These are phyloP conservation scores for Pueraria montana DNA, from an alignment of 306 rosid species.

Conservation along the genomic window DNA sequence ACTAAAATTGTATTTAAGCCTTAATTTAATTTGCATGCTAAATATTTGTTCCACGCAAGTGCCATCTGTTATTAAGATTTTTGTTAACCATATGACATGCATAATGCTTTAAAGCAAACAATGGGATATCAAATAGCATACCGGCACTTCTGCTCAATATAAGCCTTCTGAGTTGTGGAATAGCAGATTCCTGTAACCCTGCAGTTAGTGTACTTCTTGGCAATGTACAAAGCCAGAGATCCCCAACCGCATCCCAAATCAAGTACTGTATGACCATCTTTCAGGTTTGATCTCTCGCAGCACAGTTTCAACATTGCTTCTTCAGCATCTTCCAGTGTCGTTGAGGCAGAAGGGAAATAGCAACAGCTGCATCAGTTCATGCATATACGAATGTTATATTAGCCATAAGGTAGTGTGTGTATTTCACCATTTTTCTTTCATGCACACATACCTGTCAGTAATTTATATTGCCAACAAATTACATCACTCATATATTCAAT, in stretches of 20 bases:
- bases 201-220: constrained; percentile 73
- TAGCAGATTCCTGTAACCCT: constrained; percentile 91
- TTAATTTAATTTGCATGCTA: constrained; percentile 40
- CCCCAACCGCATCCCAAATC: constrained; percentile 99
- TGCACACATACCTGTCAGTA: background rate
- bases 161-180: constrained; percentile 81
- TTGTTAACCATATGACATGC: constrained; percentile 14
- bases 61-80: background rate
- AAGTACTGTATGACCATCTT: constrained; percentile 52
- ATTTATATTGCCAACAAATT: background rate
- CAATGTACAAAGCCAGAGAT: constrained; percentile 78
- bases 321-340: constrained; percentile 58
- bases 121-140: constrained; percentile 46
- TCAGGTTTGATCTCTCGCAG: constrained; percentile 70
- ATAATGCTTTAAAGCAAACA: constrained; percentile 22
- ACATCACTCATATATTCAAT: background rate
- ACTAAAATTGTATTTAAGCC: too few species aligned
- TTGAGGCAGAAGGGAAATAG: constrained; percentile 72
- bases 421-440: background rate
- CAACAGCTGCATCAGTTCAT: constrained; percentile 70
- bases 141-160: constrained; percentile 37
- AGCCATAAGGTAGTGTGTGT: background rate
- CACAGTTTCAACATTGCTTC: constrained; percentile 78
- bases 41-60: background rate
- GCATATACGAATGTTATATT: background rate